Evolutionary conservation across 352 stramenopile genomes (phyloP).

Genomic region (Saprolegnia diclina): DNA sequence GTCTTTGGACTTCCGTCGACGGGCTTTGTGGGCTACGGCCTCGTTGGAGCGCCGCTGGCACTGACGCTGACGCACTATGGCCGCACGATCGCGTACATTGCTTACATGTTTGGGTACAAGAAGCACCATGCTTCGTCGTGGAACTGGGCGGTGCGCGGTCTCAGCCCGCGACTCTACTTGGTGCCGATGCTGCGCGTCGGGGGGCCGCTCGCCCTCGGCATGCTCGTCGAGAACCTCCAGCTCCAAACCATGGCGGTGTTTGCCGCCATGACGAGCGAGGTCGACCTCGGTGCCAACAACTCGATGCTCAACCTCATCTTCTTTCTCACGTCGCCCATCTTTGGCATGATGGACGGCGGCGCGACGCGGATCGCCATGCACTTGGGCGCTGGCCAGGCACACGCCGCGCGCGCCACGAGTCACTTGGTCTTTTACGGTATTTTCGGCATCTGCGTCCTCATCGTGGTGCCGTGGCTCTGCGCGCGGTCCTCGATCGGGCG

Average conservation of each 20-base stretch:
- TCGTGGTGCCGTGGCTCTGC: constrained; percentile 26
- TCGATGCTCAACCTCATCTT: constrained; percentile 5
- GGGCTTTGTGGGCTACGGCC: constrained; percentile 50
- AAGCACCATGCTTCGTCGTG: constrained; percentile 44
- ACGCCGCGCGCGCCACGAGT: constrained; percentile 41
- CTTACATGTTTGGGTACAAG: constrained; percentile 66
- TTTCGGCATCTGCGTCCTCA: constrained; percentile 38
- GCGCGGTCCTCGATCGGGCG: constrained; percentile 38
- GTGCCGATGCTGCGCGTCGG: constrained; percentile 47
- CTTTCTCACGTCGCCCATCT: background rate
- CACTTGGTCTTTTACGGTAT: constrained; percentile 50
- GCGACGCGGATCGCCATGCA: constrained; percentile 29
- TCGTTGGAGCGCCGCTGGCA: constrained; percentile 69
- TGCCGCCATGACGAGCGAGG: constrained; percentile 63
- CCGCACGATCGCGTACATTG: constrained; percentile 45
- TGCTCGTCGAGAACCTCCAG: constrained; percentile 75
- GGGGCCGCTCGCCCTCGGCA: constrained; percentile 47
- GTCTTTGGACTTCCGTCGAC: constrained; percentile 34
- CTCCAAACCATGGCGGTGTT: constrained; percentile 63
- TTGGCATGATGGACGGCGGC: background rate
- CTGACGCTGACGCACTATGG: constrained; percentile 50
- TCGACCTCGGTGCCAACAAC: constrained; percentile 4
- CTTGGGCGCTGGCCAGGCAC: constrained; percentile 43
- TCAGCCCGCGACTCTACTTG: constrained; percentile 37
- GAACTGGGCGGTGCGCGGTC: constrained; percentile 44